Evolutionary conservation across 1,139 yeast species (phyloP), one percentile per base, ranked within the genome.

Genomic region (Saccharomyces hybrid): DNA sequence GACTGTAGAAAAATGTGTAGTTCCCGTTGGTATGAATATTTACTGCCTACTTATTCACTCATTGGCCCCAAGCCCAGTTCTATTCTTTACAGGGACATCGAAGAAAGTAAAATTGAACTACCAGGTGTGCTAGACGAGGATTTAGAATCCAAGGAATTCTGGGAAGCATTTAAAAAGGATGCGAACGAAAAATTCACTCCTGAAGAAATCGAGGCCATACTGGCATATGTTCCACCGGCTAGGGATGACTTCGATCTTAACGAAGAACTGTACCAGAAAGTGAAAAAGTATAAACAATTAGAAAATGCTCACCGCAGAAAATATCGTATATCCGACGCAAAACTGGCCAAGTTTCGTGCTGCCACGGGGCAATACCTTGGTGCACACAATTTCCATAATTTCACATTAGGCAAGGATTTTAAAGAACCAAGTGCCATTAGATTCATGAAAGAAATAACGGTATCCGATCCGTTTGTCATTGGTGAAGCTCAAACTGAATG

Each of bases 1-100:
- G 98, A 93, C 70, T 91, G 98, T 72, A 79, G 98, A 62, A 91
- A 89, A 70, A 82, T 90, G 86, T 95, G 99, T 72, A 86, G 95
- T 4, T 89, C 96, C 9, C 81, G 99, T 70, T 79, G 95, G 58
- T 93, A 93, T 70, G 99, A 93, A 74, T 93, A 93, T 68, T 74
- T 95, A 64, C 79, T 93, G 66, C 99, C 99, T 44, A 87, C 96
- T 0, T 90, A 88, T 70, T 82, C 96, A 1, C 82, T 93, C 61
- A 74, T 93, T 57, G 95, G 96, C 3, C 96, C 98, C n/a, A 84
- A 86, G 66, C 96, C 96, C 9, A 75, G 77, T 49, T 78, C 89
- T 29, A 77, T 79, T 11, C 75, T 93, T 59, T 83, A 82, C 48
- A 76, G 81, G 57, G 80, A 82, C 62, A 77, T 91, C 52, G 74